Evolutionary conservation across 1,284 basidiomycete species (phyloP), one percentile per base, ranked within the genome.

Genomic region (Moesziomyces sp.): DNA sequence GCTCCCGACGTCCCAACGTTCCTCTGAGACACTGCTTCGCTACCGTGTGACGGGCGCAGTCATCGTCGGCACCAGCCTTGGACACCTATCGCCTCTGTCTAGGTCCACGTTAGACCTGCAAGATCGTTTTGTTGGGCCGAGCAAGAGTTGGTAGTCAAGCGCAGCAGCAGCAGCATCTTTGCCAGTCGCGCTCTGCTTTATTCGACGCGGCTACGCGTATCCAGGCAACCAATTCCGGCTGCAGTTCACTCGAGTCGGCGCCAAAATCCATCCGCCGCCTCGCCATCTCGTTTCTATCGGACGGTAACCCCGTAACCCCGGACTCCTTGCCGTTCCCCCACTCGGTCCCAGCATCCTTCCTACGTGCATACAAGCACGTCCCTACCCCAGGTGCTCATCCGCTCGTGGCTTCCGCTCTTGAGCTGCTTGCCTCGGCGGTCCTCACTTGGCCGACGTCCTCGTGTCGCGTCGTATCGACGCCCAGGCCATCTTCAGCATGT

Each of bases 281-380:
- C 18, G 23, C 24, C 30, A 24, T 26, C 21, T 8, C 43, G 26
- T 49, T 52, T 60, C 58, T 60, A 60, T 60, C 58, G 58, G 58
- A 60, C 58, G 58, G 58, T 60, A 60, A 60, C 58, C 58, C 58
- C 58, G 58, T 60, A 60, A 60, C 58, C 58, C 58, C 58, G 40
- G 51, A 60, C 58, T 53, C 14, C 18, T 54, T 54, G 23, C 35
- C 21, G 34, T 44, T 54, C 44, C 46, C 46, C 52, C 51, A 52
- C 58, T 53, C 51, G 21, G 30, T 34, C 30, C 30, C 11, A 34
- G 30, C 30, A 34, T 34, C 30, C 30, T 34, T 34, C 13, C 34
- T 14, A 21, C n/a, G 45, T 19, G 34, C 38, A n/a, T 10, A 18
- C 49, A 11, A 16, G 19, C 44, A 44, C 50, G 49, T 23, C 35